phyloP scores from a whole-genome alignment of 2,329 filamentous ascomycete species.

The Helotiales sp. region DNA sequence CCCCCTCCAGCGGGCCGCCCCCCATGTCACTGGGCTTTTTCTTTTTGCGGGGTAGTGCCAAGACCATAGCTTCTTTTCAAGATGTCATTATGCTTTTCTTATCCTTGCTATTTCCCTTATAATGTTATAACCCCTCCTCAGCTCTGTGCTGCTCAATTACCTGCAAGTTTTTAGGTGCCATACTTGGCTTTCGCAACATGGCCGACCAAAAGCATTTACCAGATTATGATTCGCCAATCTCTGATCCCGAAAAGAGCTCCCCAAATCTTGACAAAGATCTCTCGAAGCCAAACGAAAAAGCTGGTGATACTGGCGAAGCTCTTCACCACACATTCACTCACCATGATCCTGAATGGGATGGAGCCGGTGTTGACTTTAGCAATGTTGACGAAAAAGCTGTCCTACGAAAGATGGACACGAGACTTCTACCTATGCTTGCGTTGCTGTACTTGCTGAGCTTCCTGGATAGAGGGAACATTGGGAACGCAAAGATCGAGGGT shows the following conservation, averaged over 20 bases:
- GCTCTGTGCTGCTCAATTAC: too few relatives aligned
- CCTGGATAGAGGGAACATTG: slow-evolving; percentile 69
- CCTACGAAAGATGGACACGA: slow-evolving; percentile 15
- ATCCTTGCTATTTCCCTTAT: too few relatives aligned
- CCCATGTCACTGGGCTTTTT: too few relatives aligned
- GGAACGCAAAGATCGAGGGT: slow-evolving; percentile 34
- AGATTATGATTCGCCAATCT: not conserved
- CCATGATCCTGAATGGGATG: not conserved
- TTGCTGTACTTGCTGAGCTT: slow-evolving; percentile 16
- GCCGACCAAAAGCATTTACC: not conserved
- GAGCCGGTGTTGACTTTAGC: not conserved
- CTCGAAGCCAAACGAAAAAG: not conserved
- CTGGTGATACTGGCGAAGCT: not conserved
- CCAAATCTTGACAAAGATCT: not conserved
- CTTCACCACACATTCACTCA: not conserved
- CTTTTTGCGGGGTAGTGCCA: too few relatives aligned
- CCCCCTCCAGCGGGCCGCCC: too few relatives aligned
- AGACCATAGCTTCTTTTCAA: too few relatives aligned
- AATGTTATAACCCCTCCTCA: too few relatives aligned
- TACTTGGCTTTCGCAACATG: too few relatives aligned
- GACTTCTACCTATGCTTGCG: slow-evolving; percentile 15
- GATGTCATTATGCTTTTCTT: too few relatives aligned
- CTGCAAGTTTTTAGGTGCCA: too few relatives aligned
- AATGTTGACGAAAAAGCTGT: slow-evolving; percentile 5
- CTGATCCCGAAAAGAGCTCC: not conserved